Evolutionary conservation across 2,329 filamentous ascomycete species (phyloP), one percentile per base, ranked within the genome.

Genomic region (Tolypocladium pustulatum): DNA sequence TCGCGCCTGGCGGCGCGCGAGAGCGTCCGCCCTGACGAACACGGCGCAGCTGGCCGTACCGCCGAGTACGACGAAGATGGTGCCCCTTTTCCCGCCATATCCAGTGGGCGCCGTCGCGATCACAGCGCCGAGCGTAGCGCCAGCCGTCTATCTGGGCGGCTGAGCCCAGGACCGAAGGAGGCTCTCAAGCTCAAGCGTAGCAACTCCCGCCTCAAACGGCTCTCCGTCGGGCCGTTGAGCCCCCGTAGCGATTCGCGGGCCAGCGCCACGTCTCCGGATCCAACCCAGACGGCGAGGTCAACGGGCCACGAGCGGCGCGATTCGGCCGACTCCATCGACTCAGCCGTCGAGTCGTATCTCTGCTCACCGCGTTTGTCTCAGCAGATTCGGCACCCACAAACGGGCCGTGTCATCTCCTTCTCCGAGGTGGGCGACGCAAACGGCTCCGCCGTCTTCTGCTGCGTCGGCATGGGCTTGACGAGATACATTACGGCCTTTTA

Each of bases 401-500:
- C 90, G 0, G 91, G 92, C 1, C 85, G 94, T 20, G 80, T 88
- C 3, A 97, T 99, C 64, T 95, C 91, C 0, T 99, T 97, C 68
- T 97, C 93, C 0, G 94, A 99, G 71, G 94, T 99, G 3, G 94
- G 94, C 17, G 92, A 97, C 70, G 86, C 92, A 0, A 85, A 93
- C 51, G 94, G 94, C 1, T 93, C 88, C 64, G 93, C 91, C 3
- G 90, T 99, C 2, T 92, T 99, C 65, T 95, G 94, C 70, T 99
- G 94, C 67, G 91, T 99, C 3, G 94, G 94, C 25, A 99, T 99
- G 94, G 94, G 94, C 0, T 74, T 99, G 66, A 99, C 94, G 13
- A 84, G 94, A 72, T 99, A 94, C 70, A 89, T 99, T 60, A 97
- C 91, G 61, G 91, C 92, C 0, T 99, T 99, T 70, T 99, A 97